phyloP scores from a whole-genome alignment of 352 stramenopile genomes.

The Globisporangium polare region DNA sequence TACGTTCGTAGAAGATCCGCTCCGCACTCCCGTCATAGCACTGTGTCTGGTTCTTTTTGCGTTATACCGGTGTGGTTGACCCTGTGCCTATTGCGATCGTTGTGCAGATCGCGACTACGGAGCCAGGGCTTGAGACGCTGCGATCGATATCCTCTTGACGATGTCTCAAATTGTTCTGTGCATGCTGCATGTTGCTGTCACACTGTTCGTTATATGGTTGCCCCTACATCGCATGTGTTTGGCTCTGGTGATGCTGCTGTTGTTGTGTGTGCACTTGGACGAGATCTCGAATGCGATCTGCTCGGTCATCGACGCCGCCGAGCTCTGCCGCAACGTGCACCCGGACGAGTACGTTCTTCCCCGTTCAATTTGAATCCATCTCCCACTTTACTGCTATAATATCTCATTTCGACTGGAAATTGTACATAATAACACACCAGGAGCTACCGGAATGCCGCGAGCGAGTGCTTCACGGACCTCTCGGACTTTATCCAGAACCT shows the following conservation, averaged over 20 bases:
- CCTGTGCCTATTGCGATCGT: not conserved
- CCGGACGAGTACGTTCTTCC: constrained; percentile 54
- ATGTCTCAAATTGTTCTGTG: not conserved
- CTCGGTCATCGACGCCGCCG: constrained; percentile 94
- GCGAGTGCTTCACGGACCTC: constrained; percentile 88
- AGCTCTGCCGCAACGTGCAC: constrained; percentile 94
- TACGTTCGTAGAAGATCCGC: constrained; percentile 16
- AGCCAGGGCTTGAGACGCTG: constrained; percentile 65
- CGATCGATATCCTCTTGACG: constrained; percentile 41
- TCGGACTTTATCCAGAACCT: constrained; percentile 94
- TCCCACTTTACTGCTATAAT: not conserved
- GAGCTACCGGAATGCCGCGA: constrained; percentile 78
- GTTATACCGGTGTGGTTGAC: not conserved
- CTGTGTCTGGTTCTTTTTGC: not conserved
- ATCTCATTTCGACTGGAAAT: not conserved
- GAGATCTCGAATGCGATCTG: constrained; percentile 95
- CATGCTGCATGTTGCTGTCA: not conserved
- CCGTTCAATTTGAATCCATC: not conserved
- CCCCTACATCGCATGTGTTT: constrained; percentile 1
- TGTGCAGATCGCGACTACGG: constrained; percentile 39
- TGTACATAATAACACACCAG: constrained; percentile 13
- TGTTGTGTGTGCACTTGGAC: constrained; percentile 64
- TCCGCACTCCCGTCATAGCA: not conserved
- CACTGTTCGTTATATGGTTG: constrained; percentile 6
- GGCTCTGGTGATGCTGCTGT: not conserved